Evolutionary conservation across 176 grass and related monocot genomes (phyloP).

Genomic region (Microstegium vimineum): DNA sequence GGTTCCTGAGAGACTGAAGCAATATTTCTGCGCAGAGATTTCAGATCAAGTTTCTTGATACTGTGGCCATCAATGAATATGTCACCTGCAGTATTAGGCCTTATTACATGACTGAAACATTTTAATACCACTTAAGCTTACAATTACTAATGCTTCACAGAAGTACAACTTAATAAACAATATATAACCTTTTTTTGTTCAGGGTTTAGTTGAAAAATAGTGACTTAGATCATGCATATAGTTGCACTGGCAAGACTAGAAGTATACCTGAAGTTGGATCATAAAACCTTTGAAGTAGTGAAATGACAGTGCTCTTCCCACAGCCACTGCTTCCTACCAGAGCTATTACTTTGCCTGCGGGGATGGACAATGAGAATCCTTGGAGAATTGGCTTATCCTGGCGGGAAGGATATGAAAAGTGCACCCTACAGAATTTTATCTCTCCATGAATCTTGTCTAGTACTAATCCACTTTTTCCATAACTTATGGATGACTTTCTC

Average conservation of each 20-base stretch:
- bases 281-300: constrained; percentile 58
- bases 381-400: constrained; percentile 32
- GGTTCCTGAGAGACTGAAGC: constrained; percentile 53
- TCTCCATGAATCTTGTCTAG: constrained; percentile 40
- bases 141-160: not conserved
- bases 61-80: constrained; percentile 48
- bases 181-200: not conserved
- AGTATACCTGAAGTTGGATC: constrained; percentile 30
- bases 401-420: constrained; percentile 55
- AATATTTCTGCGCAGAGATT: constrained; percentile 42
- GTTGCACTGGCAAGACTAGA: constrained; percentile 3
- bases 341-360: constrained; percentile 34
- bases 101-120: not conserved
- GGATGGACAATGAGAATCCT: constrained; percentile 39
- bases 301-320: constrained; percentile 59
- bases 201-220: not conserved
- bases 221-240: not conserved
- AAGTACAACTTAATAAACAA: not conserved
- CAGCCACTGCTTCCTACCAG: constrained; percentile 55
- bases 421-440: constrained; percentile 34
- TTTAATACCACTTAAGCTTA: not conserved
- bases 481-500: constrained; percentile 41
- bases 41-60: constrained; percentile 40
- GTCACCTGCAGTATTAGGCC: constrained; percentile 34
- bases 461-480: constrained; percentile 22